Evolutionary conservation across 495 filamentous ascomycete species (phyloP), one percentile per base, ranked within the genome.

Genomic region (Xylaria telfairii): DNA sequence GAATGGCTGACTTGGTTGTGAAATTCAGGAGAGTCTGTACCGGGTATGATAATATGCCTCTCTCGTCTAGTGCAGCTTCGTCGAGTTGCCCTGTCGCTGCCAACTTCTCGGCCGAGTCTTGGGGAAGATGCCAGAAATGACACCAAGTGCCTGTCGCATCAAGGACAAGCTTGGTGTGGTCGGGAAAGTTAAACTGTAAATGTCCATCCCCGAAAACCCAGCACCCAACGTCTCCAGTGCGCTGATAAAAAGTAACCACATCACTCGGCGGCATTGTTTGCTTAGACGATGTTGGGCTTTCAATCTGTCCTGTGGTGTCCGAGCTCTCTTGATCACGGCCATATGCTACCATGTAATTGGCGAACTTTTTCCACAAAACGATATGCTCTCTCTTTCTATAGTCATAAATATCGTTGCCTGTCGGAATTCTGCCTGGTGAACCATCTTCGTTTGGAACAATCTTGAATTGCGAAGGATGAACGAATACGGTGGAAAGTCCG

Each of bases 181-280:
- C 96, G 8, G 95, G 94, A 82, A 98, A 99, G 80, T 99, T 98
- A 82, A 97, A 92, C 88, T 96, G 76, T 74, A 97, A 90, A 73
- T 93, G 90, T 1, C 94, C 94, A 78, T 97, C 93, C 42, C 87
- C 87, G 70, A 97, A 97, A 69, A 90, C 92, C 95, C 95, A 95
- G 76, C 94, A 89, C 34, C 93, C 92, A 42, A 95, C 91, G 75
- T 94, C 93, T 17, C 95, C 92, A 65, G 95, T 88, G 44, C 94
- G 87, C 80, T 97, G 92, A 80, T 97, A 96, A 76, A 97, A 97
- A 17, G 90, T 93, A 59, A 96, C 89, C 39, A 93, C 92, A 60
- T 92, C 90, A 17, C 83, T 83, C 7, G 83, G 82, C 63, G 83
- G 69, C 74, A 82, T 77, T 68, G 65, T 76, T 74, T 54, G 80